Base-by-base conservation (phyloP, 495 filamentous ascomycete genomes). In the Penicillium diatomitis region DNA sequence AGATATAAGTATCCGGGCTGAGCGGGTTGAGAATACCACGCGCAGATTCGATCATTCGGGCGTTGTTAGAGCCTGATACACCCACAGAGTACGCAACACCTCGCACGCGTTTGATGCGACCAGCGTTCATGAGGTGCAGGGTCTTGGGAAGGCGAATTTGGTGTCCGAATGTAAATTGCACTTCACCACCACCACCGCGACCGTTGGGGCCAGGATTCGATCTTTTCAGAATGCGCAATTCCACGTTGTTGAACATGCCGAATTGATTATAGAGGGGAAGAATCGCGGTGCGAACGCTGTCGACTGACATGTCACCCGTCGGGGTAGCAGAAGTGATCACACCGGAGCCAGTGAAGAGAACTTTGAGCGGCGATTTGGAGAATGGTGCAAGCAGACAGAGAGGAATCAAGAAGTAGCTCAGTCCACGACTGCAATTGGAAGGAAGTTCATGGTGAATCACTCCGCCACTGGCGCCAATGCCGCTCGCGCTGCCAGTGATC, bases 141-240 rank as follows among this genome's bases (percentile, higher is more conserved):
- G 94, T 97, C 72, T 92, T 95, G 9, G 94, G 90, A 37, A 96
- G 71, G 36, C 91, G 82, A 7, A 96, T 80, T 68, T 99, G 92
- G 54, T 88, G 87, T 10, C 83, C 88, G 62, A 99, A 97, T 20
- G 87, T 75, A 46, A 99, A 69, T 67, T 95, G 90, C 8, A 97
- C 91, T 38, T 96, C 81, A 39, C 92, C 92, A n/a, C 83, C 86
- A 37, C 88, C 89, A 9, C 89, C 88, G 40, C 73, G 77, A 3
- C 88, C 88, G 42, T 78, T 75, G 3, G 76, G 72, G 0, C 87
- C 86, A 0, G 81, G 70, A 60, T 89, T 94, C 3, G 87, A 88
- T 37, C 92, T 73, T 47, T 79, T 76, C 34, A 95, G 64, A 27
- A 96, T 84, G 11, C 92, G 78, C 32, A 97, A 69, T 66, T 99